Percentiles rank a stretch among this genome's conserved stretches.
phyloP scores from a whole-genome alignment of 2,329 filamentous ascomycete genomes.

The Chaetomium olivaceum region DNA sequence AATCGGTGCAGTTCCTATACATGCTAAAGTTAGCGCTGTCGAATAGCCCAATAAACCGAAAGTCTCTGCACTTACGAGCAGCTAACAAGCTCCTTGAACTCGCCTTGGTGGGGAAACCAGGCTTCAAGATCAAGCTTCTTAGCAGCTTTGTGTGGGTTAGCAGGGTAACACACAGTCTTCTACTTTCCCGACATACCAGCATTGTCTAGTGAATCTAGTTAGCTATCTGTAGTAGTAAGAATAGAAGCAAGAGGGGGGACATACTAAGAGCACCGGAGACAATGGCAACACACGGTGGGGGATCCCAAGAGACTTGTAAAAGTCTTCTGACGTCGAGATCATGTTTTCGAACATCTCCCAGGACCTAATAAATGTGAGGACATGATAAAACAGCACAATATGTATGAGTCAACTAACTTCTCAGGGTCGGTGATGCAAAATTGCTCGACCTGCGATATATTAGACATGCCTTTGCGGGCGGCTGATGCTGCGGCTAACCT shows the following conservation, averaged over 20 bases:
- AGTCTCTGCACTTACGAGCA: slow-evolving; percentile 58
- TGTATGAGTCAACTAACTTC: slow-evolving; percentile 53
- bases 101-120: slow-evolving; percentile 90
- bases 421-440: slow-evolving; percentile 46
- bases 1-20: slow-evolving; percentile 82
- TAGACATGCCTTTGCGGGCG: background rate
- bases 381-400: slow-evolving; percentile 35
- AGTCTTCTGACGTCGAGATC: slow-evolving; percentile 88
- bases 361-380: slow-evolving; percentile 76
- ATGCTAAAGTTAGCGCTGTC: background rate
- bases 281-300: slow-evolving; percentile 93
- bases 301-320: slow-evolving; percentile 85
- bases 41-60: too few species aligned
- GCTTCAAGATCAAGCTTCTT: slow-evolving; percentile 98
- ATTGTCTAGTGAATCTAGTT: slow-evolving; percentile 54
- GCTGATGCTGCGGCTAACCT: slow-evolving; percentile 50
- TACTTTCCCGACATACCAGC: slow-evolving; percentile 43
- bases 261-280: slow-evolving; percentile 84
- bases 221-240: background rate
- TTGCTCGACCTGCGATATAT: slow-evolving; percentile 68
- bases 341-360: slow-evolving; percentile 94
- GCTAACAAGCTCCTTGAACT: slow-evolving; percentile 97
- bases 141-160: slow-evolving; percentile 42
- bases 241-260: background rate
- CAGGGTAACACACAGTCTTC: background rate